A percentile compares a stretch with the other conserved stretches of the same genome.
These are phyloP conservation scores for Trichoderma parareesei DNA, from an alignment of 495 filamentous ascomycete genomes.

Conservation along the genomic window DNA sequence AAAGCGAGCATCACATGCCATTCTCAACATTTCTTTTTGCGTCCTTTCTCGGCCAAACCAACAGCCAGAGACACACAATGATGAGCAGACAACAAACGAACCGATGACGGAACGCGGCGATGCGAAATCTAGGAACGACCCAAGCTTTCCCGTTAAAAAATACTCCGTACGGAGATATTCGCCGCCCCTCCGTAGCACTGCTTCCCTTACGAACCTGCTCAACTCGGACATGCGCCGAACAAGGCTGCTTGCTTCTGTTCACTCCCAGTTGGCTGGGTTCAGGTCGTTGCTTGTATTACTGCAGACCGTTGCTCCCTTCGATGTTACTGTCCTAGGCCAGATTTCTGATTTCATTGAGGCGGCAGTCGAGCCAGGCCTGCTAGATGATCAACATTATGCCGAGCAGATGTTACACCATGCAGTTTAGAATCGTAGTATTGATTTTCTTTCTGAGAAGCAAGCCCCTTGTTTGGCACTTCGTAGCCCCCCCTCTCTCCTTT, in stretches of 20 bases:
- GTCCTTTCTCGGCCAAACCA: neutral
- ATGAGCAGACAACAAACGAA: neutral
- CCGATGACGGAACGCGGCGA: neutral
- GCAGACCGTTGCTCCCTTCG: too few relatives aligned
- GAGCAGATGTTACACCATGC: neutral
- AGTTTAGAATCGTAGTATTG: neutral
- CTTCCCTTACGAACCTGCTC: neutral
- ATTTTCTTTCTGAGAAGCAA: neutral
- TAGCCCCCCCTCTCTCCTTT: neutral
- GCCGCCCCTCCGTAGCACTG: neutral
- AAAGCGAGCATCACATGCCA: slow-evolving; percentile 9
- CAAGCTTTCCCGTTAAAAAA: neutral
- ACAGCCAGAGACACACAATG: neutral
- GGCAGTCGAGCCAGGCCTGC: neutral
- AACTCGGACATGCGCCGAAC: neutral
- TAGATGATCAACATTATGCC: slow-evolving; percentile 2
- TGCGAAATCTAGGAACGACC: neutral
- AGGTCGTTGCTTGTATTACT: too few relatives aligned
- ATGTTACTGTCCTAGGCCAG: neutral
- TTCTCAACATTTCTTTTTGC: neutral
- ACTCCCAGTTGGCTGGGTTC: too few relatives aligned
- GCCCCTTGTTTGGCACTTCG: neutral
- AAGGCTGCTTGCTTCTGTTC: neutral
- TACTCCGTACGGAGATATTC: slow-evolving; percentile 4
- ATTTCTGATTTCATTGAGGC: neutral